A percentile compares a stretch with the other conserved stretches of the same genome.
phyloP scores from a whole-genome alignment of 371 early-diverging fungal genomes.

The Apophysomyces trapeziformis region DNA sequence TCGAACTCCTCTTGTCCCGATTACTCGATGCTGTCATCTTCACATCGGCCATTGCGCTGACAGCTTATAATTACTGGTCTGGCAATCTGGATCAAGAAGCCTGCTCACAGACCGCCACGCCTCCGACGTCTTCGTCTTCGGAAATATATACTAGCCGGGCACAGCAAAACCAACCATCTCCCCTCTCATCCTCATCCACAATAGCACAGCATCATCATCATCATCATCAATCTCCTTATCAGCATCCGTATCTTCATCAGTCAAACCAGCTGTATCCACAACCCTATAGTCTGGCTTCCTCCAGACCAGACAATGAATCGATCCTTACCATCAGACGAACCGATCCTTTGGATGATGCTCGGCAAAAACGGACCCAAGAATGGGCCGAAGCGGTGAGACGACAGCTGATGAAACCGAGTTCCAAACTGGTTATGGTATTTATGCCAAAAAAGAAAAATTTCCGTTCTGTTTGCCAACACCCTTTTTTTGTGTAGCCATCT shows the following conservation, averaged over 20 bases:
- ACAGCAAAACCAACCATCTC: too few relatives aligned
- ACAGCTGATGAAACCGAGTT: conserved; percentile 4
- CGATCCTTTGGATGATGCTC: conserved; percentile 21
- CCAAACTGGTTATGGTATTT: neutral
- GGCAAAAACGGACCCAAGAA: conserved; percentile 18
- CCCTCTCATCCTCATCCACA: too few relatives aligned
- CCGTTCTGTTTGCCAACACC: neutral
- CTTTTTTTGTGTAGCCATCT: neutral
- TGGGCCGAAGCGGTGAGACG: conserved; percentile 25
- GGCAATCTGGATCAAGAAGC: conserved; percentile 25
- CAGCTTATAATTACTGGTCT: conserved; percentile 43
- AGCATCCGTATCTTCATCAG: too few relatives aligned
- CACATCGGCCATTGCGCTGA: conserved; percentile 50
- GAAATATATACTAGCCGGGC: neutral
- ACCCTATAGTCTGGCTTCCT: neutral
- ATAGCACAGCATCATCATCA: too few relatives aligned
- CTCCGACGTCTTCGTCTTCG: conserved; percentile 8
- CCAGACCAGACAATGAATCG: neutral
- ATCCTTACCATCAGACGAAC: neutral
- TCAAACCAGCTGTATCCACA: too few relatives aligned
- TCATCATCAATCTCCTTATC: too few relatives aligned
- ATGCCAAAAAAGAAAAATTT: neutral
- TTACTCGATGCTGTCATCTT: conserved; percentile 49
- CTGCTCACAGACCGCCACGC: conserved; percentile 12
- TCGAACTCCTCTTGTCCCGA: conserved; percentile 38